These are phyloP conservation scores for Trichoderma arundinaceum DNA, from an alignment of 2,329 filamentous ascomycete genomes.

Conservation along the genomic window DNA sequence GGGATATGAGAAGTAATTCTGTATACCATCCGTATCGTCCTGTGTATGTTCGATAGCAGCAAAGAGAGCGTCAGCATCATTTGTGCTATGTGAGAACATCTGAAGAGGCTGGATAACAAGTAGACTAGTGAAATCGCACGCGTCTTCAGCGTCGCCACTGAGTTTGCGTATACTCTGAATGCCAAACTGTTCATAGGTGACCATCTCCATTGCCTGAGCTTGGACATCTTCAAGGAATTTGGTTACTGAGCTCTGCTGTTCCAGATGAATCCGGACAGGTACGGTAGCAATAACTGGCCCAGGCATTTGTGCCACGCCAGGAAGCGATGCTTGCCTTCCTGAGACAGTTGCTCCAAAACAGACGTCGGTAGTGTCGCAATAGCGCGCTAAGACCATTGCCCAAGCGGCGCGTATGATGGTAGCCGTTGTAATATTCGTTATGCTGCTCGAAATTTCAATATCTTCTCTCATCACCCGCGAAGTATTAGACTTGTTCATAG, in stretches of 20 bases:
- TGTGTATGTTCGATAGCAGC: background rate
- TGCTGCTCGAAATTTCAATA: background rate
- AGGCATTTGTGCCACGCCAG: constrained; percentile 2
- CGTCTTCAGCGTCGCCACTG: background rate
- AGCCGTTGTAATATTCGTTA: background rate
- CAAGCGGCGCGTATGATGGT: constrained; percentile 3
- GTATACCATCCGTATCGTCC: constrained; percentile 1
- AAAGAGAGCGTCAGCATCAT: background rate
- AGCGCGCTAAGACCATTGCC: constrained; percentile 3
- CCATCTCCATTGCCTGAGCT: background rate
- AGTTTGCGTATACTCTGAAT: constrained; percentile 7
- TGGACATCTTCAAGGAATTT: background rate
- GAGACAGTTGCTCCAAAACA: constrained; percentile 12
- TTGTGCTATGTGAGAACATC: background rate
- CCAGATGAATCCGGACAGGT: background rate
- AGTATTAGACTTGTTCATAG: background rate
- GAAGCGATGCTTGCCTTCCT: background rate
- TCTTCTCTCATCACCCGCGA: background rate
- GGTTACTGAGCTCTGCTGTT: background rate
- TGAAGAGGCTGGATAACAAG: constrained; percentile 4
- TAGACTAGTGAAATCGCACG: constrained; percentile 1
- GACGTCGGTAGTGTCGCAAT: constrained; percentile 3
- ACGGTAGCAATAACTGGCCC: constrained; percentile 4
- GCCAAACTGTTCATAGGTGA: constrained; percentile 1
- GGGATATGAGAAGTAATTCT: constrained; percentile 25